Percentiles rank a stretch among this genome's conserved stretches.
phyloP scores from a whole-genome alignment of 2,329 filamentous ascomycete genomes.

The Fusarium neocosmosporiellum region DNA sequence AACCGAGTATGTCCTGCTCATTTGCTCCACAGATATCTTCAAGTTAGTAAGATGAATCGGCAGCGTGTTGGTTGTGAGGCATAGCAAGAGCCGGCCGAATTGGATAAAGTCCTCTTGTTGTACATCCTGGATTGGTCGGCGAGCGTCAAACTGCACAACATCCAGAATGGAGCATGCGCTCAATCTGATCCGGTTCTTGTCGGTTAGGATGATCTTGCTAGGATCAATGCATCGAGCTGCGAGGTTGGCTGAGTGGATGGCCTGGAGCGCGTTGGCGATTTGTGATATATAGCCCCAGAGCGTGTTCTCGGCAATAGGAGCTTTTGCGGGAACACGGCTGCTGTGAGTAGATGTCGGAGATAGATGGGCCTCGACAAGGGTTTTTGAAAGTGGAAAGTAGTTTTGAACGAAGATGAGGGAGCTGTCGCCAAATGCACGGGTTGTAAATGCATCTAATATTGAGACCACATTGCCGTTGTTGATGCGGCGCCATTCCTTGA shows the following conservation, averaged over 20 bases:
- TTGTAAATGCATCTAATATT: slow-evolving; percentile 93
- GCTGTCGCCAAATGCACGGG: slow-evolving; percentile 90
- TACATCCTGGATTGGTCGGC: slow-evolving; percentile 76
- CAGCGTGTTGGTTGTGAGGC: slow-evolving; percentile 78
- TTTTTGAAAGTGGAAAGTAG: slow-evolving; percentile 92
- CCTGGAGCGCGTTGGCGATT: slow-evolving; percentile 86
- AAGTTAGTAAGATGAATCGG: slow-evolving; percentile 67
- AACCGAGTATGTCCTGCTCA: slow-evolving; percentile 79
- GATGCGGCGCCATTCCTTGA: slow-evolving; percentile 90
- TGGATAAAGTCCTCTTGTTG: slow-evolving; percentile 90
- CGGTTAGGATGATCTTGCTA: slow-evolving; percentile 89
- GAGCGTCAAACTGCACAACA: slow-evolving; percentile 83
- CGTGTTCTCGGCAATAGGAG: slow-evolving; percentile 73
- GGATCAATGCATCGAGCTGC: slow-evolving; percentile 88
- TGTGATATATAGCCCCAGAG: slow-evolving; percentile 95
- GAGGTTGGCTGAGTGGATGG: slow-evolving; percentile 83
- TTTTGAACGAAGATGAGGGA: slow-evolving; percentile 94
- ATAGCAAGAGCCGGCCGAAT: slow-evolving; percentile 86
- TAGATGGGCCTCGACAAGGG: slow-evolving; percentile 86
- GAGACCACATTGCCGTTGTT: slow-evolving; percentile 85
- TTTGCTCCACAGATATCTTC: slow-evolving; percentile 78
- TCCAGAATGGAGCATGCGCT: slow-evolving; percentile 91
- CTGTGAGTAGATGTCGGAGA: slow-evolving; percentile 52
- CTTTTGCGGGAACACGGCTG: slow-evolving; percentile 59
- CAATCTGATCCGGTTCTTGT: slow-evolving; percentile 88